Conservation (phyloP, 2,329 filamentous ascomycete species). For the Fusarium sp. region DNA sequence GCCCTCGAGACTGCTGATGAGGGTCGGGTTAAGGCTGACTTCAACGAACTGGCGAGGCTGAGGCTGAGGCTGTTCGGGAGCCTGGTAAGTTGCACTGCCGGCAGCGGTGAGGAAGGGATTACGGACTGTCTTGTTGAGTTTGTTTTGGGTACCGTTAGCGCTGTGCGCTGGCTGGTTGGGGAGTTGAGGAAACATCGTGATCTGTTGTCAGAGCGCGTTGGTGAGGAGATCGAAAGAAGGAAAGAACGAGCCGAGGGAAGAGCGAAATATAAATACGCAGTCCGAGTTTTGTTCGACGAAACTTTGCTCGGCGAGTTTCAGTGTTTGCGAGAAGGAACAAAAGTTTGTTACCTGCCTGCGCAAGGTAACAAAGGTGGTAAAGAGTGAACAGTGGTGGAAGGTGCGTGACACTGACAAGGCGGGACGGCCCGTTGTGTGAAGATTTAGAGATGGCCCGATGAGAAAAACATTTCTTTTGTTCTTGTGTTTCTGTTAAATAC, state of each 20-base stretch:
- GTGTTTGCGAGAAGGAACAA: not conserved
- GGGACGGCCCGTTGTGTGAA: not conserved
- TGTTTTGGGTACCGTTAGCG: no score
- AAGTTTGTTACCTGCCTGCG: not conserved
- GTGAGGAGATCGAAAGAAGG: not conserved
- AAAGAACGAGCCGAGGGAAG: not conserved
- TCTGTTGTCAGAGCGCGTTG: not conserved
- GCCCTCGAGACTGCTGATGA: not conserved
- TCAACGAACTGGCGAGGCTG: not conserved
- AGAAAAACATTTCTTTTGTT: not conserved
- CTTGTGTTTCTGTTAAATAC: not conserved
- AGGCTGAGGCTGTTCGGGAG: not conserved
- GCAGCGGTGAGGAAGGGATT: not conserved
- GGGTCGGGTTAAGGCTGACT: not conserved
- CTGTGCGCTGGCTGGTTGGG: not conserved
- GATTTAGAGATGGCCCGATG: not conserved
- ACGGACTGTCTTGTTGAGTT: not conserved
- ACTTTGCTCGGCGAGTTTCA: not conserved
- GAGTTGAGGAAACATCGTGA: not conserved
- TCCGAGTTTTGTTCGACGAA: not conserved
- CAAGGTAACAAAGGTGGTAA: not conserved
- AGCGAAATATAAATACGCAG: not conserved
- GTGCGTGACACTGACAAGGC: not conserved
- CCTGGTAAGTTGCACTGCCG: not conserved
- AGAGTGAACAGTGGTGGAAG: not conserved